Conservation (phyloP, 495 filamentous ascomycete species). For the Symbiotaphrina buchneri region DNA sequence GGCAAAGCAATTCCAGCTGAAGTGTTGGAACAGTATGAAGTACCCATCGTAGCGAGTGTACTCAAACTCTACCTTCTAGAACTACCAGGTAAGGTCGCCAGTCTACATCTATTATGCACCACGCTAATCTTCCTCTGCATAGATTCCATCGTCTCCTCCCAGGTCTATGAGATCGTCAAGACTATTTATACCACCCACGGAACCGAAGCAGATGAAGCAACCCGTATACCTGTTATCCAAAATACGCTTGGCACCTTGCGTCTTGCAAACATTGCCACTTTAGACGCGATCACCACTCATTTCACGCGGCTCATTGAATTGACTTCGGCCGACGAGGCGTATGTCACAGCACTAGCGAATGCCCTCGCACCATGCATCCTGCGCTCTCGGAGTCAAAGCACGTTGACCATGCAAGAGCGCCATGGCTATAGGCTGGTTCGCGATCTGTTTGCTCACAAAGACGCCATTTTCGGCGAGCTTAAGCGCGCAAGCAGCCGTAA, state of each 20-base stretch:
- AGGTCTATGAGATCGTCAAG: slow-evolving; percentile 97
- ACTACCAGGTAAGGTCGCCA: slow-evolving; percentile 49
- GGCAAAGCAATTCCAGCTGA: slow-evolving; percentile 64
- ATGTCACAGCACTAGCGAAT: slow-evolving; percentile 52
- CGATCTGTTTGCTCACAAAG: slow-evolving; percentile 85
- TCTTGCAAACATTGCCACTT: slow-evolving; percentile 91
- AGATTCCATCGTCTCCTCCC: slow-evolving; percentile 94
- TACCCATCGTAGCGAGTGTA: slow-evolving; percentile 80
- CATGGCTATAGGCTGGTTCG: slow-evolving; percentile 81
- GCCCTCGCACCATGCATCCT: slow-evolving; percentile 72
- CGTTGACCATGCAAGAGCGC: slow-evolving; percentile 84
- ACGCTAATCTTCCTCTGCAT: slow-evolving; percentile 3
- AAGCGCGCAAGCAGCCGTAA: slow-evolving; percentile 65
- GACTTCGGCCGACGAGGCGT: slow-evolving; percentile 84
- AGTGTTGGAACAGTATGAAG: slow-evolving; percentile 63
- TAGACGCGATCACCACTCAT: slow-evolving; percentile 95
- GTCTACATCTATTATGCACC: not conserved
- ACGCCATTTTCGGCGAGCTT: slow-evolving; percentile 83
- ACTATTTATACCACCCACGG: slow-evolving; percentile 83
- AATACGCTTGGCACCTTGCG: slow-evolving; percentile 88
- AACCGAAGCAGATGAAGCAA: slow-evolving; percentile 36
- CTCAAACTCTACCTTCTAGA: slow-evolving; percentile 93
- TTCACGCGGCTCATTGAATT: slow-evolving; percentile 93
- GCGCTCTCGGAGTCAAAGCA: slow-evolving; percentile 64
- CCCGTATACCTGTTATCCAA: slow-evolving; percentile 79